Evolutionary conservation across 1,284 basidiomycete species (phyloP).

Genomic region (Ustilago shanxiensis): DNA sequence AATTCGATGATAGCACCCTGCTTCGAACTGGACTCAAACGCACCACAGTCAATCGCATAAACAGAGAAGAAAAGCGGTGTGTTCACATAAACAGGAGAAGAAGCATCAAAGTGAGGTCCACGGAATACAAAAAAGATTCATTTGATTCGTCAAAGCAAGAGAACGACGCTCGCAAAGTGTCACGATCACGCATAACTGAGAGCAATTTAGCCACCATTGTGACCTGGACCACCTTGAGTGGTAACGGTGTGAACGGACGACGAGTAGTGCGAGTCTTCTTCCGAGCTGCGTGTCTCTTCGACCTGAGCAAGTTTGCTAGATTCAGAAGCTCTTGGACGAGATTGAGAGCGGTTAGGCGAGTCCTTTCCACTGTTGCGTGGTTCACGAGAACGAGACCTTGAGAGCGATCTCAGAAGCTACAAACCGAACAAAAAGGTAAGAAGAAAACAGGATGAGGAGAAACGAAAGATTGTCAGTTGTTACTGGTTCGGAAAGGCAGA

Average conservation of each 20-base stretch:
- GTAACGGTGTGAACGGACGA: constrained; percentile 11
- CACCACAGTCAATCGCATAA: neutral
- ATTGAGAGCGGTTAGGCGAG: constrained; percentile 44
- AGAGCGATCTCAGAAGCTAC: constrained; percentile 57
- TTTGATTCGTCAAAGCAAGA: neutral
- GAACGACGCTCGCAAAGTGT: neutral
- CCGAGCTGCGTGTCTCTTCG: constrained; percentile 52
- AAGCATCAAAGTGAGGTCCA: neutral
- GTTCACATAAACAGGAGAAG: neutral
- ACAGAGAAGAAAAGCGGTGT: neutral
- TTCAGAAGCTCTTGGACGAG: constrained; percentile 42
- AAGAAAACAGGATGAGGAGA: neutral
- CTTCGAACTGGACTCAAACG: neutral
- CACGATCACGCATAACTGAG: neutral
- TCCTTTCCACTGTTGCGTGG: constrained; percentile 49
- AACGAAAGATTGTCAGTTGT: neutral
- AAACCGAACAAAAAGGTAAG: neutral
- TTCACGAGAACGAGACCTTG: constrained; percentile 66
- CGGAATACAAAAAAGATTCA: neutral
- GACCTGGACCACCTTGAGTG: neutral
- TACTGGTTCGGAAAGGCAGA: neutral
- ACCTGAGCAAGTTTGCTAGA: constrained; percentile 55
- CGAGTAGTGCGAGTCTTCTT: constrained; percentile 34
- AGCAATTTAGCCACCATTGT: neutral
- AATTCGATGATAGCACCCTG: neutral